Conservation (phyloP, 139 green algal genomes). For the Closterium sp. region DNA sequence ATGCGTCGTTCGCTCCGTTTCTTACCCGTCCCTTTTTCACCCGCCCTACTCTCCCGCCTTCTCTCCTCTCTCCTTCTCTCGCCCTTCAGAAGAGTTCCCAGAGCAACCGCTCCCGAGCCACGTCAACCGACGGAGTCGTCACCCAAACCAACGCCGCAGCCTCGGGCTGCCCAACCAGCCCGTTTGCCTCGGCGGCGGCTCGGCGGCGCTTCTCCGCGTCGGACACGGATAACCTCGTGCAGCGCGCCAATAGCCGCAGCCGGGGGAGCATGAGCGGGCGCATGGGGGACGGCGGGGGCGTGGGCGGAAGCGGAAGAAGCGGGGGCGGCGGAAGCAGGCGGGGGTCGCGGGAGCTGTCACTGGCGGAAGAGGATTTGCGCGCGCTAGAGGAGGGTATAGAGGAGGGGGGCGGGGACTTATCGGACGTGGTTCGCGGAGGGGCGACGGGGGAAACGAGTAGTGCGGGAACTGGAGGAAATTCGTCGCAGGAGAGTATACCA, state of each 20-base stretch:
- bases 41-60: not conserved
- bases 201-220: not conserved
- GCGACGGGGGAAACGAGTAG: not conserved
- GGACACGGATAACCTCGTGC: not conserved
- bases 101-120: not conserved
- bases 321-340: not conserved
- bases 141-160: not conserved
- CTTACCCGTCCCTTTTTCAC: not conserved
- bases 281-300: not conserved
- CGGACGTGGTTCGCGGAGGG: not conserved
- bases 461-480: not conserved
- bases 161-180: not conserved
- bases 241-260: not conserved
- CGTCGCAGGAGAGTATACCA: not conserved
- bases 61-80: not conserved
- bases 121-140: not conserved
- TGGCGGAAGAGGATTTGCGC: not conserved
- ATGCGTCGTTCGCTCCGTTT: not conserved
- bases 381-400: not conserved
- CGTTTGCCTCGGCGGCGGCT: not conserved
- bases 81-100: not conserved
- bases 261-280: not conserved
- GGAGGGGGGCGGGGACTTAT: not conserved
- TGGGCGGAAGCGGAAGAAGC: not conserved
- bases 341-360: not conserved